These are phyloP conservation scores for Xylaria sp. DNA, from an alignment of 2,329 filamentous ascomycete species.

Conservation along the genomic window DNA sequence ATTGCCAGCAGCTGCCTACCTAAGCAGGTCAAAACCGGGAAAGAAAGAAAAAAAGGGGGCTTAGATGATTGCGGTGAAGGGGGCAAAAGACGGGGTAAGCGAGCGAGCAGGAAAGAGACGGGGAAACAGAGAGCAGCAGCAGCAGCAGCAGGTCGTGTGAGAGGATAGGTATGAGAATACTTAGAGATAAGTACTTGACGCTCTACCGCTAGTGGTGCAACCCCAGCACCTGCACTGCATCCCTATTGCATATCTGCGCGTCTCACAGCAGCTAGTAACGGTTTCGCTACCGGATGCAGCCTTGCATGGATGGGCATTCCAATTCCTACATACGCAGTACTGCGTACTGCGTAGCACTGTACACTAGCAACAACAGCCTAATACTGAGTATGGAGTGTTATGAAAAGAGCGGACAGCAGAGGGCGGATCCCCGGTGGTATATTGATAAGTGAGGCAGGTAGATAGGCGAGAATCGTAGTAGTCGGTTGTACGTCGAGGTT, in stretches of 20 bases:
- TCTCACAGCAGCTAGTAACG: conserved; percentile 25
- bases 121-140: not conserved
- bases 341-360: no score
- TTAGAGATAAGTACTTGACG: conserved; percentile 25
- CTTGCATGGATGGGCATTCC: conserved; percentile 7
- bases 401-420: not conserved
- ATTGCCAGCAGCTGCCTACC: conserved; percentile 22
- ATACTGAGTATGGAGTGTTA: conserved; percentile 9
- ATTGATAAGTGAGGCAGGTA: not conserved
- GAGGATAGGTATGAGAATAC: not conserved
- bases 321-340: no score
- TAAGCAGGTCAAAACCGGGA: conserved; percentile 23
- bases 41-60: not conserved
- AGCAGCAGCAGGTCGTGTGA: not conserved
- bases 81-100: conserved; percentile 4
- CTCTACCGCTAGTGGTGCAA: conserved; percentile 27
- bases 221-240: conserved; percentile 27
- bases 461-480: not conserved
- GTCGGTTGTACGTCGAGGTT: not conserved
- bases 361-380: not conserved
- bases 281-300: conserved; percentile 17
- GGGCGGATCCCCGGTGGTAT: not conserved
- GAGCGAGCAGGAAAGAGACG: not conserved
- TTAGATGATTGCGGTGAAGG: conserved; percentile 10
- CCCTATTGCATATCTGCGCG: conserved; percentile 19